Evolutionary conservation across 2,329 filamentous ascomycete genomes (phyloP), one percentile per base, ranked within the genome.

Genomic region (Apiospora hydei): DNA sequence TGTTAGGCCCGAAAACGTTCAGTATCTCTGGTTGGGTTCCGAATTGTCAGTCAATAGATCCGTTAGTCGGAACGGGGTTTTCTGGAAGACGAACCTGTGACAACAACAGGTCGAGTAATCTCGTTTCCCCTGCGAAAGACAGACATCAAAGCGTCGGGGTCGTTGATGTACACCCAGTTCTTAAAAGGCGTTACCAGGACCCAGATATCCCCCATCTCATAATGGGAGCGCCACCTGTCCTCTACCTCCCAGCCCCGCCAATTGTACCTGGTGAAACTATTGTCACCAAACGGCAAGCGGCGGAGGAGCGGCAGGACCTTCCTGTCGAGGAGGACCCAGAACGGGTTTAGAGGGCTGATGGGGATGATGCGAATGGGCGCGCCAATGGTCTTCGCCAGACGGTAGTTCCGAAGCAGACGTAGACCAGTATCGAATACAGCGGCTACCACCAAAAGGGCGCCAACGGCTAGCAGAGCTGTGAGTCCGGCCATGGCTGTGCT

Each of bases 191-290:
- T 74, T 0, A 76, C 74, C 11, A 75, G 46, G 8, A 76, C 70
- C n/a, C 70, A 79, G 8, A 69, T 74, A 51, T 78, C 76, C 1
- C 78, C 78, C 71, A 79, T 75, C 71, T 79, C 77, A 4, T 74
- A 70, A 66, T 79, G 79, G 0, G 78, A 74, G 3, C 67, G 70
- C 26, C 71, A 76, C 14, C 77, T 49, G 47, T 80, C 79, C 13
- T 72, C 64, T 10, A 78, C 13, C 46, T 81, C 77, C 77, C 77
- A 81, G 7, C 76, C 77, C 11, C 77, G 73, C 44, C 71, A 82
- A 69, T 81, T 81, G 74, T 77, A 82, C 3, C 78, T 70, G 2
- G 78, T 79, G 68, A 82, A 79, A 72, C 72, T 81, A 71, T 76
- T 79, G 14, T 80, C 73, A 3, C 78, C 77, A 7, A 76, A 77